Evolutionary conservation across 2,329 filamentous ascomycete species (phyloP), one percentile per base, ranked within the genome.

Genomic region (Colletotrichum melonis): DNA sequence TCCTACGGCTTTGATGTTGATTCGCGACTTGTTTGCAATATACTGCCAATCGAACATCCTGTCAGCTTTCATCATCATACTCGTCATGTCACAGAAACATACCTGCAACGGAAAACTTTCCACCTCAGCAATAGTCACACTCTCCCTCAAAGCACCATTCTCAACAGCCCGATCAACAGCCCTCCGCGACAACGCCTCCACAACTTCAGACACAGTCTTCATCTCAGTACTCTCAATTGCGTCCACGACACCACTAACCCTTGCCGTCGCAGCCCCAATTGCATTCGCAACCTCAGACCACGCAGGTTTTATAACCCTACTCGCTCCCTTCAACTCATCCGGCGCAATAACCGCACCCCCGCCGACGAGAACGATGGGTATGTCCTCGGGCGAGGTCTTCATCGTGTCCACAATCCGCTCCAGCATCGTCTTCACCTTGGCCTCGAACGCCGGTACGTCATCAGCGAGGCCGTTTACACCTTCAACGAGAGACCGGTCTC

Each of bases 251-350:
- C 87, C 86, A 71, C 88, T 90, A 5, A 92, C 89, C 56, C 88
- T 82, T 1, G 90, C 89, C 70, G 89, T 90, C 0, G 90, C 90
- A 14, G 90, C 91, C 3, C 91, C 91, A 16, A 92, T 90, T 0
- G 91, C 91, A 76, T 92, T 92, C 14, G 91, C 91, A 1, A 92
- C 88, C 2, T 85, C 86, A 2, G 89, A 87, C 84, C 86, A 90
- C 56, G 85, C 81, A 0, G 89, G 89, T 75, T 88, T 90, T 56
- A 90, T 80, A 1, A 92, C 88, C 38, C 81, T 83, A 75, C 87
- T 89, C 12, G 89, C 89, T 1, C 90, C 90, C 28, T 82, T 81
- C 0, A 92, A 82, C n/a, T 84, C 78, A 54, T 88, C 83, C 0
- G 89, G 89, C 0, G 88, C 87, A 63, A 92, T 86, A 8, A 92